Conservation (phyloP, 108 stramenopile genomes). For the Schizochytrium sp. region DNA sequence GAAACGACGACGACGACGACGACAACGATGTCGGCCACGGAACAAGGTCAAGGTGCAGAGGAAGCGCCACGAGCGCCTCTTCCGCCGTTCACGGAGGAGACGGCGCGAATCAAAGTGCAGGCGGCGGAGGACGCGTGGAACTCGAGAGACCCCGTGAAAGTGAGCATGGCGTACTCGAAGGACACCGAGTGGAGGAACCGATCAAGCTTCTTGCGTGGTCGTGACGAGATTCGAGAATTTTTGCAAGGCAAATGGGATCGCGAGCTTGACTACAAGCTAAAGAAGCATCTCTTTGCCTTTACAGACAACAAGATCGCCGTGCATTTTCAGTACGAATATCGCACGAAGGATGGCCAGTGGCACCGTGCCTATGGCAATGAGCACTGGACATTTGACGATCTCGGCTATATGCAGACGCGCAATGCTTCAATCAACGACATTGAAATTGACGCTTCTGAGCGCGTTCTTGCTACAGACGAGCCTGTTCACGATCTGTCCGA, state of each 20-base stretch:
- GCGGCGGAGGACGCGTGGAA: slow-evolving; percentile 65
- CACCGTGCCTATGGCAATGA: slow-evolving; percentile 60
- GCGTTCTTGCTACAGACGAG: slow-evolving; percentile 19
- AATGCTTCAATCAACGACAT: slow-evolving; percentile 62
- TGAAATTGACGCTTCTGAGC: slow-evolving; percentile 45
- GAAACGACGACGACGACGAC: no score
- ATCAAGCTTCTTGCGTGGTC: slow-evolving; percentile 33
- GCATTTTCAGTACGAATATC: slow-evolving; percentile 59
- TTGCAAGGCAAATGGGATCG: slow-evolving; percentile 43
- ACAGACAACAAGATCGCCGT: slow-evolving; percentile 55
- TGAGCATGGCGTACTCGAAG: slow-evolving; percentile 49
- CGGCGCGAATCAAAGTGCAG: slow-evolving; percentile 51
- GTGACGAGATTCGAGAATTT: slow-evolving; percentile 46
- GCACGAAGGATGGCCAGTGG: slow-evolving; percentile 46
- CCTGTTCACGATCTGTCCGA: no score
- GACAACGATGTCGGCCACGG: no score
- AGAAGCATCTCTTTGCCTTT: slow-evolving; percentile 57
- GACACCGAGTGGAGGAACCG: slow-evolving; percentile 60
- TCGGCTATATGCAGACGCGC: slow-evolving; percentile 47
- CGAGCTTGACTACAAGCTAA: slow-evolving; percentile 56
- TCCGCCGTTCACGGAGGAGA: slow-evolving; percentile 56
- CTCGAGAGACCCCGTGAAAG: slow-evolving; percentile 41
- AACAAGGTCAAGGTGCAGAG: background rate
- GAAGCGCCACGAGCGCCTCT: background rate
- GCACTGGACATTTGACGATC: slow-evolving; percentile 61